Base-by-base conservation (phyloP, 805 yeast species). In the Osmozyma mogii region DNA sequence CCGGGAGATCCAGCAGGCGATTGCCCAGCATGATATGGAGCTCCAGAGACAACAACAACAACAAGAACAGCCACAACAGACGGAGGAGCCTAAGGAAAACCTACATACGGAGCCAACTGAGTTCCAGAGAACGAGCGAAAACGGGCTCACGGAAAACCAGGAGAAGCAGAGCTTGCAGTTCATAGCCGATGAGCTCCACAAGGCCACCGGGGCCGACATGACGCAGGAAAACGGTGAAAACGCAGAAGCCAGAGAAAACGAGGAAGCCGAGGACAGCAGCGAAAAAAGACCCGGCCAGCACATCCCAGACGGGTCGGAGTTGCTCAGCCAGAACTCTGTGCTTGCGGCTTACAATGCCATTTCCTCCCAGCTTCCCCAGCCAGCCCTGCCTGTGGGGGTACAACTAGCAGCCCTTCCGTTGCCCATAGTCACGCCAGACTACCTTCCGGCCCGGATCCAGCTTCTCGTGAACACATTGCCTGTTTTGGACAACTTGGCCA, bases 401-500 rank as follows among this genome's bases (percentile, higher is more conserved):
- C 81, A 76, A 43, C 48, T 76, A 23, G 71, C 78, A 0, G 76
- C 81, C 2, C 54, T 78, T 22, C 83, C 84, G 2, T 50, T 78
- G 29, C 67, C 75, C 3, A 48, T 76, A 4, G 63, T 71, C 2
- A 76, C 82, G 2, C 74, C 79, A 8, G 70, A 64, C 24, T 58
- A 66, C 38, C 52, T 74, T 15, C 75, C 80, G 1, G 68, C 75
- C 14, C 68, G 83, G 43, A 68, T 76, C 12, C 85, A 80, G 46
- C 58, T 81, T 23, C 58, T 78, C 17, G 60, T 81, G 31, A 77
- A 78, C 41, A 70, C 87, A 0, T 55, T 87, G 24, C 88, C 94
- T 0, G 70, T 84, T 1, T 56, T 88, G 36, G 95, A 87, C 47
- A 84, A 84, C 41, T 64, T 88, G 30, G 75, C 95, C 0, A 72